Conservation (phyloP, 192 early-diverging fungal genomes). For the Borealophlyctis nickersoniae region DNA sequence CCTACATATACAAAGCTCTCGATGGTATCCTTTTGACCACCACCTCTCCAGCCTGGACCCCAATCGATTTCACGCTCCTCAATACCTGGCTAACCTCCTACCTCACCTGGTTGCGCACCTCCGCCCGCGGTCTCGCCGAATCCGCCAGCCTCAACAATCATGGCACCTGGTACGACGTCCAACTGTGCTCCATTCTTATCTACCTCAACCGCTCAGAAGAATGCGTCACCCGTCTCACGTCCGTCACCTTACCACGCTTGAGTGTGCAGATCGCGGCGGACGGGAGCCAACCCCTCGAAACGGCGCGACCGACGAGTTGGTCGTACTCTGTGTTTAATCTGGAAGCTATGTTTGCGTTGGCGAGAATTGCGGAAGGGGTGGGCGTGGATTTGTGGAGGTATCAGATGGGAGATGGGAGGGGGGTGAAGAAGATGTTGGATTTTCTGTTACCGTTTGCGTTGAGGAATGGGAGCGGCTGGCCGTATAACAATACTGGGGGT, state of each 20-base stretch:
- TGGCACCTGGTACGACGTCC: conserved; percentile 58
- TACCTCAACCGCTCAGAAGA: conserved; percentile 39
- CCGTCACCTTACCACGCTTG: conserved; percentile 39
- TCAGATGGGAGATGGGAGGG: conserved; percentile 37
- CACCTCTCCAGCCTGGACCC: background rate
- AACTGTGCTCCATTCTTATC: conserved; percentile 40
- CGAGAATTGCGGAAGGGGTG: background rate
- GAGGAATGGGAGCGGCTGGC: conserved; percentile 44
- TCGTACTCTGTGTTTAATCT: conserved; percentile 29
- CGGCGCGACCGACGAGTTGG: conserved; percentile 46
- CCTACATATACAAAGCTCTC: conserved; percentile 11
- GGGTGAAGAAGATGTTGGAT: conserved; percentile 47
- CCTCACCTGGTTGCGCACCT: conserved; percentile 23
- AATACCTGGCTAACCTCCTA: conserved; percentile 12
- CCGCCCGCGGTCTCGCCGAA: conserved; percentile 16
- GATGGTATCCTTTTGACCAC: conserved; percentile 15
- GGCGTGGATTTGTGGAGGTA: background rate
- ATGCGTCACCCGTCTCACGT: conserved; percentile 23
- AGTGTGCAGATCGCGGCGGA: conserved; percentile 29
- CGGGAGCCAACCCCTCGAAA: conserved; percentile 44
- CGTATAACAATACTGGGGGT: background rate
- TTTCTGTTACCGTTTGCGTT: conserved; percentile 50
- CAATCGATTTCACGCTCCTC: conserved; percentile 1
- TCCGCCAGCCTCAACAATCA: conserved; percentile 45
- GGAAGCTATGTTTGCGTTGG: conserved; percentile 7